phyloP scores from a whole-genome alignment of 331 rosid species.

The Telfairia occidentalis region DNA sequence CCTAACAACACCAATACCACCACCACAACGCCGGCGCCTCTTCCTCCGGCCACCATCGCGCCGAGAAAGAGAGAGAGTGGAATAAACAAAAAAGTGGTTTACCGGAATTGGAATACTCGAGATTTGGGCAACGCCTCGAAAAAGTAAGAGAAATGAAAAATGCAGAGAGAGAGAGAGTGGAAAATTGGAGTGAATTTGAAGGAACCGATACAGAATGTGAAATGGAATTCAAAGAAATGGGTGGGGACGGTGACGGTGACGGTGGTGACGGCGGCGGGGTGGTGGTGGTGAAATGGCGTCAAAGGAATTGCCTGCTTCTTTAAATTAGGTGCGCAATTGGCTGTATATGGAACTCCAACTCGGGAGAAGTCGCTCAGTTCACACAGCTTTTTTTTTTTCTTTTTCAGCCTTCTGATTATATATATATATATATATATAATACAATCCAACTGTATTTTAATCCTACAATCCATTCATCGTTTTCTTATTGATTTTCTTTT shows the following conservation, averaged over 20 bases:
- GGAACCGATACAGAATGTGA: neutral
- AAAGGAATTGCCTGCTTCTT: no score
- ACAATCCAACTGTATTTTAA: no score
- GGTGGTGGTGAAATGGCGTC: neutral
- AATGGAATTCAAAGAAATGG: no score
- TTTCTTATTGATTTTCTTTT: no score
- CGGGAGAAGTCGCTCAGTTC: conserved; percentile 4
- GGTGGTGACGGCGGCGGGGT: neutral
- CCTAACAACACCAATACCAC: conserved; percentile 16
- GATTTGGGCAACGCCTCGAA: neutral
- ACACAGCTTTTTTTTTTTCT: neutral
- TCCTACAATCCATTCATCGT: no score
- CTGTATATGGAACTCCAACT: conserved; percentile 3
- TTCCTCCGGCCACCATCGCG: conserved; percentile 28
- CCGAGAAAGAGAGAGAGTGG: neutral
- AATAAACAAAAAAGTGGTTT: neutral
- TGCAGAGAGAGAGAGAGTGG: neutral
- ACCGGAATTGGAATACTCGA: neutral
- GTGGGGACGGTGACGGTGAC: neutral
- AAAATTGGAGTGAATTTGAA: neutral
- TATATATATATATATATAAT: no score
- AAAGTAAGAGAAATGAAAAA: neutral
- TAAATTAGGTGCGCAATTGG: neutral
- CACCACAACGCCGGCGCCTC: conserved; percentile 7
- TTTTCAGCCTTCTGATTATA: no score